These are phyloP conservation scores for Mallotus repandus DNA, from an alignment of 441 rosid species.

Conservation along the genomic window DNA sequence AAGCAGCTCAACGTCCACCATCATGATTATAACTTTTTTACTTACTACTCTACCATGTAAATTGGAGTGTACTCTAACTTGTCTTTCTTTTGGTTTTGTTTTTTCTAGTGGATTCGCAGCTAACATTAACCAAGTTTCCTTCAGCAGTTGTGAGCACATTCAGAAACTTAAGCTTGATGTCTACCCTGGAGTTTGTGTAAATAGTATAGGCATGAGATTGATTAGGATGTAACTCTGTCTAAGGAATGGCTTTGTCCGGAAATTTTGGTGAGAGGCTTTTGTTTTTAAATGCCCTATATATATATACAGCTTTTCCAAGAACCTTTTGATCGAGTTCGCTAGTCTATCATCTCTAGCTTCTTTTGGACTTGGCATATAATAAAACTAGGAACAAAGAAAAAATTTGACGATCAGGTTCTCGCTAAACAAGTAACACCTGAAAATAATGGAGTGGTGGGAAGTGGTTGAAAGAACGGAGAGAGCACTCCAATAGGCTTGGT, in stretches of 20 bases:
- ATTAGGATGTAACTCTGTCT: not conserved
- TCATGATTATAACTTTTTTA: conserved; percentile 67
- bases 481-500: too few relatives aligned
- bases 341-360: too few relatives aligned
- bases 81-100: not conserved
- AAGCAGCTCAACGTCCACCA: conserved; percentile 72
- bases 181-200: not conserved
- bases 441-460: too few relatives aligned
- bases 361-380: too few relatives aligned
- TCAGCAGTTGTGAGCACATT: conserved; percentile 5
- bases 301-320: not conserved
- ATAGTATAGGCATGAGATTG: not conserved
- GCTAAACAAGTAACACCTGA: too few relatives aligned
- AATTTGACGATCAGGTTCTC: too few relatives aligned
- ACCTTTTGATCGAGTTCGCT: too few relatives aligned
- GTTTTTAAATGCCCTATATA: not conserved
- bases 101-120: not conserved
- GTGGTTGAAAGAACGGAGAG: too few relatives aligned
- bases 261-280: not conserved
- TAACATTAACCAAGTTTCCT: not conserved
- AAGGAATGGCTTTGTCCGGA: conserved; percentile 7
- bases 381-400: too few relatives aligned
- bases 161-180: not conserved
- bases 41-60: conserved; percentile 35
- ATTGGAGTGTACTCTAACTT: not conserved